Evolutionary conservation across 1,284 basidiomycete genomes (phyloP).

Genomic region (Marasmius sp.): DNA sequence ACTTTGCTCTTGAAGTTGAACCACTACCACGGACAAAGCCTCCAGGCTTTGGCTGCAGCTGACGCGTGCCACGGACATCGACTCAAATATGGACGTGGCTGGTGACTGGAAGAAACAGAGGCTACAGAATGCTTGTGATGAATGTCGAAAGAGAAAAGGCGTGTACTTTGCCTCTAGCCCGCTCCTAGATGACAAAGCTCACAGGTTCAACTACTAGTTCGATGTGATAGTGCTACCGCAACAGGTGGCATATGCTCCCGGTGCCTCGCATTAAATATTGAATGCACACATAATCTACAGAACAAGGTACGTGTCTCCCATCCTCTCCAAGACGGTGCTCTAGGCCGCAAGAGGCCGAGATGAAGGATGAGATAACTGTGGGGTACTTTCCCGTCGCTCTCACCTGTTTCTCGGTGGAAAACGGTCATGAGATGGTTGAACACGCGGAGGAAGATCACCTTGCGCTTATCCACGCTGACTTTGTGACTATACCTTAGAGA

Average conservation of each 20-base stretch:
- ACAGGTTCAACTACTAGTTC: background rate
- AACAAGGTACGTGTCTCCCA: constrained; percentile 1
- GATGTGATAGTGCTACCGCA: constrained; percentile 8
- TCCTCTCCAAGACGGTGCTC: constrained; percentile 4
- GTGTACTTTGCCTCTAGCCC: background rate
- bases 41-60: no score
- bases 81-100: no score
- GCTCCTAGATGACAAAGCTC: background rate
- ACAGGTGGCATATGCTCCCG: background rate
- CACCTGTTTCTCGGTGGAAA: background rate
- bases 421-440: background rate
- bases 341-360: constrained; percentile 3
- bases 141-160: constrained; percentile 2
- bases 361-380: no score
- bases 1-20: no score
- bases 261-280: constrained; percentile 2
- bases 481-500: background rate
- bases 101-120: background rate
- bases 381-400: background rate
- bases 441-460: background rate
- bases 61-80: no score
- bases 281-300: constrained; percentile 4
- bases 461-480: no score
- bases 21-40: no score
- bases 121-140: background rate